Evolutionary conservation across 2,329 filamentous ascomycete species (phyloP).

Genomic region (Stachybotrys chlorohalonatus): DNA sequence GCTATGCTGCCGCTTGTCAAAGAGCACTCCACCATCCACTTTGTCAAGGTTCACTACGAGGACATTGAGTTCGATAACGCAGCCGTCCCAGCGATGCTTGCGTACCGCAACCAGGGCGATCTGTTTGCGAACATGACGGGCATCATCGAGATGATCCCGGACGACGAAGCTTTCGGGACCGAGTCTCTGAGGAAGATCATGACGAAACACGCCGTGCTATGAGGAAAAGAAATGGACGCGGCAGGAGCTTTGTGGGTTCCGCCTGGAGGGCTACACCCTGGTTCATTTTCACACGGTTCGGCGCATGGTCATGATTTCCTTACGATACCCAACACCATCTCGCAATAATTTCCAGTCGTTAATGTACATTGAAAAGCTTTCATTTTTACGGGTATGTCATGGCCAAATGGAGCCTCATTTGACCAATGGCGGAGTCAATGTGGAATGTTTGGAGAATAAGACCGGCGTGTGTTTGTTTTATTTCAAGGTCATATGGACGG

Average conservation of each 20-base stretch:
- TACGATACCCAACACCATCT: background rate
- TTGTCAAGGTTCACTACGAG: conserved; percentile 83
- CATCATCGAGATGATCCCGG: conserved; percentile 76
- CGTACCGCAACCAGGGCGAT: conserved; percentile 79
- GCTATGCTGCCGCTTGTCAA: conserved; percentile 68
- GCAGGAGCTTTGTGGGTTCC: background rate
- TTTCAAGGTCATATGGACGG: too few species aligned
- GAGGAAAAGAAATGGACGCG: conserved; percentile 7
- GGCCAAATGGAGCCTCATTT: too few species aligned
- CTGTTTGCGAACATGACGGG: conserved; percentile 86
- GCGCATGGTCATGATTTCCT: background rate
- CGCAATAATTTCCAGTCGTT: background rate
- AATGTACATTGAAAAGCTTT: background rate
- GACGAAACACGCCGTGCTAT: conserved; percentile 43
- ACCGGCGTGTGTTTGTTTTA: too few species aligned
- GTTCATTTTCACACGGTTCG: background rate
- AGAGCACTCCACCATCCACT: conserved; percentile 63
- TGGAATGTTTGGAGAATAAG: too few species aligned
- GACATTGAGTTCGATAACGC: conserved; percentile 93
- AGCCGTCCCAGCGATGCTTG: conserved; percentile 77
- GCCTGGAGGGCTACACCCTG: background rate
- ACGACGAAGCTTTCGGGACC: conserved; percentile 50
- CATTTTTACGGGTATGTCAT: background rate
- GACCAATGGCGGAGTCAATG: too few species aligned
- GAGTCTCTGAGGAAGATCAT: conserved; percentile 44